Percentiles rank a stretch among this genome's conserved stretches.
phyloP scores from a whole-genome alignment of 345 rosid species.

The Eutrema yunnanense region DNA sequence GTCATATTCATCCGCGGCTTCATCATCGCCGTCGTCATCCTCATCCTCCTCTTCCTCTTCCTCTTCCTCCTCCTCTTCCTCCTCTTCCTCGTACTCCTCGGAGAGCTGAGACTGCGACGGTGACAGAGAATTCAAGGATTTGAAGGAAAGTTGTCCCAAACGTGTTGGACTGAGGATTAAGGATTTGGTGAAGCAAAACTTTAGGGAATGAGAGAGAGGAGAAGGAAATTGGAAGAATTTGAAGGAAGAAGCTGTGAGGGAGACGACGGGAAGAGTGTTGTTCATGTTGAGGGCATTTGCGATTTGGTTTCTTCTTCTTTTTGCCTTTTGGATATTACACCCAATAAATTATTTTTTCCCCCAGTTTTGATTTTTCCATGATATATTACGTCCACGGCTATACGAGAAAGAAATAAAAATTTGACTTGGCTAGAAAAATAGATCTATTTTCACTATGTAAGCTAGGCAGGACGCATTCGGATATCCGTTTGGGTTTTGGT shows the following conservation, averaged over 20 bases:
- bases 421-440: too few species aligned
- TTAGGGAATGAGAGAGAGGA: conserved; percentile 25
- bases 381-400: neutral
- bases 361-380: neutral
- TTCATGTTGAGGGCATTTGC: conserved; percentile 44
- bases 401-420: neutral
- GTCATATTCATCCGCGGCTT: conserved; percentile 47
- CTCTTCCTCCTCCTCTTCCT: conserved; percentile 32
- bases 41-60: conserved; percentile 39
- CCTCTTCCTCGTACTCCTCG: conserved; percentile 52
- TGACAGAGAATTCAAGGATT: conserved; percentile 39
- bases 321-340: conserved; percentile 19
- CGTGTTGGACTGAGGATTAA: conserved; percentile 21
- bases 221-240: conserved; percentile 24
- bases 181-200: conserved; percentile 28
- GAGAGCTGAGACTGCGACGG: conserved; percentile 55
- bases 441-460: too few species aligned
- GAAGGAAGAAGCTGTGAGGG: conserved; percentile 25
- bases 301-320: conserved; percentile 32
- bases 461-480: too few species aligned
- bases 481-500: too few species aligned
- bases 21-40: conserved; percentile 53
- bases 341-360: neutral
- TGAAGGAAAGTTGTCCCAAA: conserved; percentile 26
- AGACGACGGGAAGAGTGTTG: conserved; percentile 41